Conservation (phyloP, 2,329 filamentous ascomycete genomes). For the Aspergillus sp. region DNA sequence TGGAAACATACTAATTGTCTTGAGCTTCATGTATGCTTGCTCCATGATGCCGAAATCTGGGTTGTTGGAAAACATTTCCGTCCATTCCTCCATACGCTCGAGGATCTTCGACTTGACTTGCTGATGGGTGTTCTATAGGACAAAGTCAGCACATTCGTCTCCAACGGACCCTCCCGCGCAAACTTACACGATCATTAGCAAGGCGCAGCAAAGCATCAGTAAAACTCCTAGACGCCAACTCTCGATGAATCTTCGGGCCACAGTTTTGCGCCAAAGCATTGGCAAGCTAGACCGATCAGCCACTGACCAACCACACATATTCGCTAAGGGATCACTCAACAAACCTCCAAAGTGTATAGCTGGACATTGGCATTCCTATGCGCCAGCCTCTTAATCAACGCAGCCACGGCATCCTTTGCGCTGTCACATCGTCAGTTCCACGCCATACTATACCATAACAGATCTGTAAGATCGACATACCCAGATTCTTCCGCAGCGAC, state of each 20-base stretch:
- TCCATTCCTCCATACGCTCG: slow-evolving; percentile 94
- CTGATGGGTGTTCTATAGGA: slow-evolving; percentile 70
- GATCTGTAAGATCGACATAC: slow-evolving; percentile 19
- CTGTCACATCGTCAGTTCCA: slow-evolving; percentile 25
- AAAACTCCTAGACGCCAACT: slow-evolving; percentile 83
- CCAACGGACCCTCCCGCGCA: neutral
- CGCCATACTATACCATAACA: neutral
- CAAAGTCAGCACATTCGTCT: slow-evolving; percentile 2
- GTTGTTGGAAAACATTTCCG: slow-evolving; percentile 84
- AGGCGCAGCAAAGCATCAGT: slow-evolving; percentile 88
- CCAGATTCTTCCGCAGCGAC: slow-evolving; percentile 46
- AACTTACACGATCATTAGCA: slow-evolving; percentile 66
- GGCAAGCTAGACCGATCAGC: slow-evolving; percentile 54
- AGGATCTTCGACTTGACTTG: slow-evolving; percentile 97
- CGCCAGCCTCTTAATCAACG: slow-evolving; percentile 84
- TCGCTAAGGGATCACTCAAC: neutral
- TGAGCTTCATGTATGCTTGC: slow-evolving; percentile 82
- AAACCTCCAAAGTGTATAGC: slow-evolving; percentile 81
- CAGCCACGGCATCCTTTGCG: slow-evolving; percentile 77
- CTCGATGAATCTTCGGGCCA: slow-evolving; percentile 76
- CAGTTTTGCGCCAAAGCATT: slow-evolving; percentile 92
- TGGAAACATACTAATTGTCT: slow-evolving; percentile 54
- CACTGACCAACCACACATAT: neutral
- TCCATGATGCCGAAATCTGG: slow-evolving; percentile 96
- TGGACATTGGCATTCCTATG: slow-evolving; percentile 95